phyloP scores from a whole-genome alignment of 768 basidiomycete genomes.

The Pulveroboletus frians region DNA sequence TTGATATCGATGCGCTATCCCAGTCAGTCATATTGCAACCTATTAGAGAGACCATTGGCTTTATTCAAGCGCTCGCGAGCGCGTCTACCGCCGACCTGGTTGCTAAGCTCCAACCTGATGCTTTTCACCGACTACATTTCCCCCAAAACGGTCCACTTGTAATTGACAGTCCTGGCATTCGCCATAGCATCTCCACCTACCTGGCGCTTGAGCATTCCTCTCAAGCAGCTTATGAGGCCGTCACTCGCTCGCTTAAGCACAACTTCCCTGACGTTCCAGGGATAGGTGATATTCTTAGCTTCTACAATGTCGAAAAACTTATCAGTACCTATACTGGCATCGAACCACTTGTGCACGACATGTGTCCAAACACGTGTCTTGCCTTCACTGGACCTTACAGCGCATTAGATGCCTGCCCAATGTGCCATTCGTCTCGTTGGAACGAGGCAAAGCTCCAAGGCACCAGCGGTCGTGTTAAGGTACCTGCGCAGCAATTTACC shows the following conservation, averaged over 20 bases:
- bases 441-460: constrained; percentile 2
- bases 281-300: not conserved
- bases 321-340: no score
- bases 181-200: not conserved
- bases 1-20: no score
- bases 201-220: not conserved
- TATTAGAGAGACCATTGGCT: no score
- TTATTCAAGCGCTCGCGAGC: no score
- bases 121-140: no score
- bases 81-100: no score
- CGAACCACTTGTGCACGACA: constrained; percentile 28
- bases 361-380: constrained; percentile 40
- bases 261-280: not conserved
- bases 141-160: not conserved
- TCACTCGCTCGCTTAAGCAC: not conserved
- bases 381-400: constrained; percentile 38
- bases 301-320: constrained; percentile 6
- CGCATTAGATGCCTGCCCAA: constrained; percentile 26
- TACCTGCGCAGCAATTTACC: no score
- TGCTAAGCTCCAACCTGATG: no score
- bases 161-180: not conserved
- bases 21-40: no score
- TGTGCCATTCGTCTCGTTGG: constrained; percentile 31
- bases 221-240: not conserved
- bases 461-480: no score